phyloP scores from a whole-genome alignment of 1,139 yeast genomes.

The Lodderomyces margitis region DNA sequence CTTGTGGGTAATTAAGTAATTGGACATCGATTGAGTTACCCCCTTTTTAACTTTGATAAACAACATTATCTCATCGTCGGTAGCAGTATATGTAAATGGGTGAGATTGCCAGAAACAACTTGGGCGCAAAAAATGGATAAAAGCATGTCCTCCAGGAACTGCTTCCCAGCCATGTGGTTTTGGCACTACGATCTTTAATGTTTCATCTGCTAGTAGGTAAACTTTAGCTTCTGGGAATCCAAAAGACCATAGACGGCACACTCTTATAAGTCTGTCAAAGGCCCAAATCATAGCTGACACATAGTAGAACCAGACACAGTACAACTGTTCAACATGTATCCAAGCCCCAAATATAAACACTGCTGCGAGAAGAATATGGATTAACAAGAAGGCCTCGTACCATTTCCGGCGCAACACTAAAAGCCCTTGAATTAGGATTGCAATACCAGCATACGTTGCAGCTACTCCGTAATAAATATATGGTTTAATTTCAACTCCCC shows the following conservation, averaged over 20 bases:
- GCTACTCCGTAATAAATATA: constrained; percentile 32
- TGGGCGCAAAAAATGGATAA: constrained; percentile 42
- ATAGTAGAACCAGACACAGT: constrained; percentile 40
- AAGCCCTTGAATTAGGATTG: constrained; percentile 44
- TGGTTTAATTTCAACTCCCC: constrained; percentile 6
- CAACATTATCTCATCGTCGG: constrained; percentile 25
- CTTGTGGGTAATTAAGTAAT: constrained; percentile 29
- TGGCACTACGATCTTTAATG: constrained; percentile 41
- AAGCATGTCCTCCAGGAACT: constrained; percentile 53
- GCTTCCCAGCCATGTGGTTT: constrained; percentile 39
- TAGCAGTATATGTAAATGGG: constrained; percentile 37
- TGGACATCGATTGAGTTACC: constrained; percentile 30
- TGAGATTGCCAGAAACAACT: constrained; percentile 44
- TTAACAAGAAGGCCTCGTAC: constrained; percentile 43
- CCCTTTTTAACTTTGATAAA: constrained; percentile 41
- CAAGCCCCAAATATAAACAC: constrained; percentile 44
- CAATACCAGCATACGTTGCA: constrained; percentile 29
- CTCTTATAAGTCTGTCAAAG: constrained; percentile 40
- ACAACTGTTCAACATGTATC: constrained; percentile 40
- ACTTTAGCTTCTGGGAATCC: constrained; percentile 52
- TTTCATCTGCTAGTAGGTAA: constrained; percentile 41
- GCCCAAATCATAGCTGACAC: constrained; percentile 44
- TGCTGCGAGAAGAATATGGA: constrained; percentile 44
- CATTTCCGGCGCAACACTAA: constrained; percentile 38
- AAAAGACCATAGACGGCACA: constrained; percentile 31